Conservation (phyloP, 2,329 filamentous ascomycete genomes). For the Passalora sequoiae region DNA sequence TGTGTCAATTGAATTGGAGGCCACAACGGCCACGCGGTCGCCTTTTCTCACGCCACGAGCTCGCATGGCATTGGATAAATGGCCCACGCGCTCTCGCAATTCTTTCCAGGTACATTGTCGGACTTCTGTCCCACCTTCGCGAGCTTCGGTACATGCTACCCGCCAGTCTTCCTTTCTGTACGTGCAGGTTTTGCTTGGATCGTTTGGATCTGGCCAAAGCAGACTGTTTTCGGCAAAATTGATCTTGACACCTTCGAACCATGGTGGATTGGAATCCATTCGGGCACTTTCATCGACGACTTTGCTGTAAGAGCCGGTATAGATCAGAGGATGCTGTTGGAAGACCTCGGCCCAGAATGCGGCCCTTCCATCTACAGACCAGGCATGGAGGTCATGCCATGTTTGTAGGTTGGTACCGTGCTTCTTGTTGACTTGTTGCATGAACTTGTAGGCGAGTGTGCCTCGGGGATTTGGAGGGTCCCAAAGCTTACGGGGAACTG, state of each 20-base stretch:
- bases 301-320: conserved; percentile 49
- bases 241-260: conserved; percentile 69
- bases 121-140: conserved; percentile 57
- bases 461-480: conserved; percentile 35
- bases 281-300: conserved; percentile 64
- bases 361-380: conserved; percentile 57
- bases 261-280: conserved; percentile 67
- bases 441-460: conserved; percentile 63
- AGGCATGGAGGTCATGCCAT: conserved; percentile 66
- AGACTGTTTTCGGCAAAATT: conserved; percentile 81
- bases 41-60: conserved; percentile 62
- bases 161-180: conserved; percentile 64
- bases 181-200: conserved; percentile 47
- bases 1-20: conserved; percentile 69
- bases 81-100: conserved; percentile 55
- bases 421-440: conserved; percentile 59
- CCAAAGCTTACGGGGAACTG: conserved; percentile 44
- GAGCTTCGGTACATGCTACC: conserved; percentile 66
- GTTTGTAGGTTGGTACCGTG: conserved; percentile 56
- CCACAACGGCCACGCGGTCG: conserved; percentile 70
- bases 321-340: conserved; percentile 55
- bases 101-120: conserved; percentile 61
- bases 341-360: conserved; percentile 65
- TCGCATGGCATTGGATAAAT: conserved; percentile 62
- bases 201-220: conserved; percentile 48